Evolutionary conservation across 2,329 filamentous ascomycete species (phyloP), one percentile per base, ranked within the genome.

Genomic region (Ophiosphaerella narmari): DNA sequence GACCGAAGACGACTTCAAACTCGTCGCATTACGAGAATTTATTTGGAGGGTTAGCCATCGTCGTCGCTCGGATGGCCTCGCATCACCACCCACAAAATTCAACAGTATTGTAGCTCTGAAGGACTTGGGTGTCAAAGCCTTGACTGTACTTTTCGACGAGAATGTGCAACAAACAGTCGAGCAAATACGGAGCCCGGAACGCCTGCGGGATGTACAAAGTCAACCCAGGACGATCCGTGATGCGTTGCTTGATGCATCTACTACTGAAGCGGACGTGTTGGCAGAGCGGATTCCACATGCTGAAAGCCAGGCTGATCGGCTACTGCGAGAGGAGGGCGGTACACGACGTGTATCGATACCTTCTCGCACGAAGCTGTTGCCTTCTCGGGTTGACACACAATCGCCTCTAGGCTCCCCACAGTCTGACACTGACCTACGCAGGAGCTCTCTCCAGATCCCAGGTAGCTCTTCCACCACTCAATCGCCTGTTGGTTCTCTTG

Each of bases 141-240:
- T 96, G 67, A 97, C 90, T 0, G 87, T 99, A 1, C 88, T 97
- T 67, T 97, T 97, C 65, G 91, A 97, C 59, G 91, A 92, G 47
- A 83, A 80, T 35, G 77, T 68, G 7, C 63, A 60, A 16, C 59
- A 84, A 7, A 74, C 85, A 8, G 75, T 78, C 36, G 73, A 76
- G n/a, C 52, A 69, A 36, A 63, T 59, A 23, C 55, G 65, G 16
- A 59, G 52, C 23, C 67, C 58, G 54, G 68, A 52, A 51, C 65
- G 23, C 63, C 75, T 53, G 59, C 66, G 71, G 50, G 60, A 71
- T 45, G 60, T 66, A 26, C 62, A 70, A 46, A 57, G 49, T 29
- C 72, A 70, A 33, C 82, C 85, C 5, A 89, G 90, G 60, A 96
- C 91, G 0, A 94, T 97, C 59, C 86, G 90, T 3, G 93, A 97